Conservation (phyloP, 306 rosid genomes). For the Cicer judaicum region DNA sequence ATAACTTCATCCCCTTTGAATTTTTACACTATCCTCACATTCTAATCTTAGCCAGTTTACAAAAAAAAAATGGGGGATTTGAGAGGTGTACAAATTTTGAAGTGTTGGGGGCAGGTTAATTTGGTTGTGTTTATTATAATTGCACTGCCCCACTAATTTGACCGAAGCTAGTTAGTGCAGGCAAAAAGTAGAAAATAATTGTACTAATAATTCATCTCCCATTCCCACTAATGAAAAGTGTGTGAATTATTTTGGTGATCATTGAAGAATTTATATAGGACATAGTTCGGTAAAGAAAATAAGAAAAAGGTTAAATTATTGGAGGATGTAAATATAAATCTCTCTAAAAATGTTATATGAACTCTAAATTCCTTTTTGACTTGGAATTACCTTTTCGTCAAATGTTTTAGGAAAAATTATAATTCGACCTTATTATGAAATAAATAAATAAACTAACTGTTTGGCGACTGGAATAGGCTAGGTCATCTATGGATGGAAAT, state of each 20-base stretch:
- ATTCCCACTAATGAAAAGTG: slow-evolving; percentile 47
- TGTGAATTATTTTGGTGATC: slow-evolving; percentile 42
- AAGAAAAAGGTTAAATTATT: slow-evolving; percentile 34
- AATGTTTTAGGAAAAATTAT: too few relatives aligned
- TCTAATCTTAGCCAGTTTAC: background rate
- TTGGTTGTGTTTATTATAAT: slow-evolving; percentile 8
- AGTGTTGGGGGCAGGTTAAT: slow-evolving; percentile 1
- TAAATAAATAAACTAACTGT: too few relatives aligned
- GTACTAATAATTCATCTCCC: slow-evolving; percentile 42
- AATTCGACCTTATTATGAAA: too few relatives aligned
- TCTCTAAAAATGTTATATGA: too few relatives aligned
- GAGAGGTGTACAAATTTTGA: background rate
- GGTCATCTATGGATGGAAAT: too few relatives aligned
- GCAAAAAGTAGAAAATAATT: slow-evolving; percentile 43
- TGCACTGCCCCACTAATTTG: slow-evolving; percentile 33
- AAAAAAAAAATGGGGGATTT: background rate
- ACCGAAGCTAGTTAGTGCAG: slow-evolving; percentile 33
- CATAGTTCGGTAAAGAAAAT: slow-evolving; percentile 25
- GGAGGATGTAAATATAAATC: too few relatives aligned
- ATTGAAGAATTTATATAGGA: slow-evolving; percentile 21
- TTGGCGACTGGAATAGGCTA: too few relatives aligned
- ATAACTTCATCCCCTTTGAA: too few relatives aligned
- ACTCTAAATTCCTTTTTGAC: too few relatives aligned
- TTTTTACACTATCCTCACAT: background rate
- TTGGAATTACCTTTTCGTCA: too few relatives aligned